Evolutionary conservation across 192 early-diverging fungal species (phyloP).

Genomic region (Lobulomyces angularis): DNA sequence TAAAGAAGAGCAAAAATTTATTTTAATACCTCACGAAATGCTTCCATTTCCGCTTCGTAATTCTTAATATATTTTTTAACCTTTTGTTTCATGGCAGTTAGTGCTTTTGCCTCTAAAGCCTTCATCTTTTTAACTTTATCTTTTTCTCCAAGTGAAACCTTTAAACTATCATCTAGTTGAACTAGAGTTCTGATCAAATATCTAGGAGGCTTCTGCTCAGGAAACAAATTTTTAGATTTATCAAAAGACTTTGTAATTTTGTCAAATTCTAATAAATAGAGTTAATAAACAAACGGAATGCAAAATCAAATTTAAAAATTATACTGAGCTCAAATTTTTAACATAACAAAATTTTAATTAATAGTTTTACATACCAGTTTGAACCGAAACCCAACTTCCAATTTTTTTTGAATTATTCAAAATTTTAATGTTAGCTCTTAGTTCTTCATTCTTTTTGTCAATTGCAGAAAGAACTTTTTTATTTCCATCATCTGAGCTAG

Average conservation of each 20-base stretch:
- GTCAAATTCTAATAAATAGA: constrained; percentile 62
- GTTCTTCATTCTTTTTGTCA: constrained; percentile 80
- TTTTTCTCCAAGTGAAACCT: constrained; percentile 53
- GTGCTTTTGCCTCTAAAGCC: constrained; percentile 60
- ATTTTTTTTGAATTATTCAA: constrained; percentile 69
- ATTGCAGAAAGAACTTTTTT: constrained; percentile 66
- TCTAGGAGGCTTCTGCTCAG: constrained; percentile 35
- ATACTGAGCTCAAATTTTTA: neutral
- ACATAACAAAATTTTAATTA: too few relatives aligned
- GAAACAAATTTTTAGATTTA: constrained; percentile 42
- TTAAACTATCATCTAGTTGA: constrained; percentile 65
- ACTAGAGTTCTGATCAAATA: constrained; percentile 65
- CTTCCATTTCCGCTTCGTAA: constrained; percentile 57
- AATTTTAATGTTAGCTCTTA: constrained; percentile 47
- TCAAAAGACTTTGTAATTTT: constrained; percentile 57
- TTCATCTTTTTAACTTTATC: constrained; percentile 74
- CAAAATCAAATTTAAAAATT: neutral
- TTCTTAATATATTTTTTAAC: constrained; percentile 77
- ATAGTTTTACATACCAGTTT: constrained; percentile 41
- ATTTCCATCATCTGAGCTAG: constrained; percentile 55
- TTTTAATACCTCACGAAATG: constrained; percentile 31
- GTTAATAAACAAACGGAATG: constrained; percentile 5
- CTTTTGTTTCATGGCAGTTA: constrained; percentile 88
- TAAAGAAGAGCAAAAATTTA: neutral
- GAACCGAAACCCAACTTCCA: constrained; percentile 76